Base-by-base conservation (phyloP, 805 yeast species). In the Candida mattraensis region DNA sequence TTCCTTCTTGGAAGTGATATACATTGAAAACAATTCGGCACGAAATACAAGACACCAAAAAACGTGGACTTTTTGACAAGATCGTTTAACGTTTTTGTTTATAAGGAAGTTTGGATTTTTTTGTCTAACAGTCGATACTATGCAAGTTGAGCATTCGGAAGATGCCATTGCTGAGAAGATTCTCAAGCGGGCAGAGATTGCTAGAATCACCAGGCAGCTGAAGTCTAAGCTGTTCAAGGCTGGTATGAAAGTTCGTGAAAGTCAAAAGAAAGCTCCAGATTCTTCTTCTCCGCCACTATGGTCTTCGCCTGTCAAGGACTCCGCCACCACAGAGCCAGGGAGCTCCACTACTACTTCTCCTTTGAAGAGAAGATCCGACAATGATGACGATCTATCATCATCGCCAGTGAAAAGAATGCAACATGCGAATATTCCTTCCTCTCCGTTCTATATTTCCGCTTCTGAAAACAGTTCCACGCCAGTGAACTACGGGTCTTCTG, bases 181-280 rank as follows among this genome's bases (percentile, higher is more conserved):
- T 28, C 53, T 69, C 27, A 68, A 68, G 41, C 56, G 73, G 33
- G 75, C 70, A 4, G 73, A 69, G 42, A 56, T 69, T 5, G 70
- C 74, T 5, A 59, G 72, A 38, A 62, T 69, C 35, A 66, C 75
- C 2, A 53, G 72, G 39, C 73, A 67, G 42, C 47, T 69, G 16
- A 69, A 67, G 45, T 54, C 64, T 6, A 63, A 67, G 42, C 50
- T 69, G 13, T 61, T 64, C 18, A 66, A 61, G 46, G 72, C 74
- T 2, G 70, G 69, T 10, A 32, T 64, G 18, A 58, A 56, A 32
- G 64, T 62, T 4, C 51, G 58, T 25, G 61, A 63, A 51, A 51
- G 54, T 39, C 50, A 57, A 30, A 53, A 51, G 3, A 51, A 48
- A 18, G 14, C 28, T 13, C 7, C 28, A 1, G 28, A 28, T 9